Base-by-base conservation (phyloP, 2,329 filamentous ascomycete genomes). In the Trichophyton equinum region DNA sequence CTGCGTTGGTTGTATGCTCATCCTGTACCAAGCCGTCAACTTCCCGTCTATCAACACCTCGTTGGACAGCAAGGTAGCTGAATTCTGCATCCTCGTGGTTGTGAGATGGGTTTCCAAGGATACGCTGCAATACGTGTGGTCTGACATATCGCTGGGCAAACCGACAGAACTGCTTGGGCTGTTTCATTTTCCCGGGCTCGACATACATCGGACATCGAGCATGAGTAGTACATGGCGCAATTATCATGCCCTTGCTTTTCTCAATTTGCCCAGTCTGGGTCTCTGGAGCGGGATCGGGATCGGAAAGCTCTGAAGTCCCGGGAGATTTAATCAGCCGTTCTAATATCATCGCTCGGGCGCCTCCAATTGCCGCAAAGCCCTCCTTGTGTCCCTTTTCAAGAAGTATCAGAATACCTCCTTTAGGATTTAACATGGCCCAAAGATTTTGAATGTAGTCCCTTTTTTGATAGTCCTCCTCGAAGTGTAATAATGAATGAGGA, bases 81-180 rank as follows among this genome's bases (percentile, higher is more conserved):
- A 91, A 99, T 67, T 90, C 82, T 13, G 96, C 82, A 68, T 97
- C 91, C 71, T 96, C 92, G 69, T 95, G 88, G 71, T 95, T 96
- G 64, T 83, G 83, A 67, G 85, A 82, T 64, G 75, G 79, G 5
- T 77, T 77, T 25, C 82, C 84, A 20, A 95, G 77, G 55, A 97
- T 81, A 55, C 82, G 82, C 70, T 95, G 90, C 60, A 96, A 79
- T 72, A 91, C 96, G 0, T 79, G 77, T 0, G 94, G 94, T 0
- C 91, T 85, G 58, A 91, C 87, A 71, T 89, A 97, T 55, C 94
- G 85, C 75, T 99, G 94, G 64, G 80, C 82, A 73, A 99, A 97
- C 72, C 87, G 88, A 73, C 94, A 99, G 70, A 87, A 94, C 70
- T 97, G 91, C 68, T 91, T 91, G 30, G 57, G 44, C 60, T 92